phyloP scores from a whole-genome alignment of 495 filamentous ascomycete genomes.

The Endocarpon pusillum region DNA sequence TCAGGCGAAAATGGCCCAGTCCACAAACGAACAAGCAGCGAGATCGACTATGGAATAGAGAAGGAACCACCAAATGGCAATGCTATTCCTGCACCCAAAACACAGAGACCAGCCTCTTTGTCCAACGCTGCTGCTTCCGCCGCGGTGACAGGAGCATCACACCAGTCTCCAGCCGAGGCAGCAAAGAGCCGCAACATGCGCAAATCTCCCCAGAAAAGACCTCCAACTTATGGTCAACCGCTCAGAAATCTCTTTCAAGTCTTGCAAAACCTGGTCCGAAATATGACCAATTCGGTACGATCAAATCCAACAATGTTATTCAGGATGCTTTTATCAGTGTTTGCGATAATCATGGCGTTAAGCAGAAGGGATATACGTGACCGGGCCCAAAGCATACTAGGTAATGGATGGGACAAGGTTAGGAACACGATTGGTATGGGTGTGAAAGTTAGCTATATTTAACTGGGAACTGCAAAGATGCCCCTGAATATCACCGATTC shows the following conservation, averaged over 20 bases:
- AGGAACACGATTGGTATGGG: constrained; percentile 84
- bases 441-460: constrained; percentile 95
- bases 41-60: constrained; percentile 39
- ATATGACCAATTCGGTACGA: constrained; percentile 42
- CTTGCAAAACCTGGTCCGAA: constrained; percentile 42
- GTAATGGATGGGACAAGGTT: constrained; percentile 66
- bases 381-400: constrained; percentile 47
- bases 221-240: constrained; percentile 15
- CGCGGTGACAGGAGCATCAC: constrained; percentile 14
- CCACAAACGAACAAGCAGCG: constrained; percentile 32
- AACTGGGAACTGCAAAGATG: no score
- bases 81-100: no score
- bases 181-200: constrained; percentile 24
- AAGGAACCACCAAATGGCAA: constrained; percentile 21
- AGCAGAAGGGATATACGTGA: constrained; percentile 60
- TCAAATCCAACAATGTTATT: constrained; percentile 59
- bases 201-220: constrained; percentile 23
- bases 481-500: no score
- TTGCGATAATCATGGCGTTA: constrained; percentile 64
- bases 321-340: constrained; percentile 60
- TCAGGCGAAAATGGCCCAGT: constrained; percentile 30
- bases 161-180: constrained; percentile 16
- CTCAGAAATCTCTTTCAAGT: constrained; percentile 24
- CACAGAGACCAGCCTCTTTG: constrained; percentile 14
- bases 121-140: constrained; percentile 12